A percentile compares a stretch with the other conserved stretches of the same genome.
phyloP scores from a whole-genome alignment of 2,329 filamentous ascomycete species.

The Ophiosphaerella narmari region DNA sequence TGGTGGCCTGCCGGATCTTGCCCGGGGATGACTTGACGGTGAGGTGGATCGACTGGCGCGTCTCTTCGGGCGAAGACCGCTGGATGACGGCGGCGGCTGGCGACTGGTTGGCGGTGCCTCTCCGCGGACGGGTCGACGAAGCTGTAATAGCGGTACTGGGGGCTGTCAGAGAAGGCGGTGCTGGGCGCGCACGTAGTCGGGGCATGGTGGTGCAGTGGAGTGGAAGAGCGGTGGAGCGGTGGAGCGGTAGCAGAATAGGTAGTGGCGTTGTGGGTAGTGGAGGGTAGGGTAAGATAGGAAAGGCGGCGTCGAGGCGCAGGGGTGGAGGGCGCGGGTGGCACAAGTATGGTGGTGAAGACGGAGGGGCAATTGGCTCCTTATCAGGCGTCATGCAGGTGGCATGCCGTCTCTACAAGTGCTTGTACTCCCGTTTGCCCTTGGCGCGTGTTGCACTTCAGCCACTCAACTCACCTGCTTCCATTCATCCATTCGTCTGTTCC shows the following conservation, averaged over 20 bases:
- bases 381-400: conserved; percentile 9
- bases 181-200: conserved; percentile 45
- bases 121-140: conserved; percentile 44
- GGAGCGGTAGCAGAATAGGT: conserved; percentile 16
- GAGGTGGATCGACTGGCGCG: conserved; percentile 52
- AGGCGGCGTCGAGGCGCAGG: conserved; percentile 16
- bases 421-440: conserved; percentile 31
- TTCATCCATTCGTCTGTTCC: conserved; percentile 41
- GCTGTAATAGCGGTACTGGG: conserved; percentile 42
- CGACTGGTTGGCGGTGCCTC: conserved; percentile 41
- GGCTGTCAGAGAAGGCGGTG: conserved; percentile 35
- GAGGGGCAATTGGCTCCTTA: conserved; percentile 15
- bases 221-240: conserved; percentile 8
- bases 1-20: conserved; percentile 55
- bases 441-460: conserved; percentile 36
- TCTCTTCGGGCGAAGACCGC: conserved; percentile 48
- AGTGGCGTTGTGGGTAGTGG: too few species aligned
- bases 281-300: too few species aligned
- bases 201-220: conserved; percentile 33
- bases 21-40: conserved; percentile 57
- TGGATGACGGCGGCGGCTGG: conserved; percentile 45
- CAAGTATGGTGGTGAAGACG: conserved; percentile 20
- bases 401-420: conserved; percentile 11
- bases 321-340: conserved; percentile 24
- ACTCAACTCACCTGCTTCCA: conserved; percentile 36